phyloP scores from a whole-genome alignment of 2,329 filamentous ascomycete species.

The Neonectria faginata region DNA sequence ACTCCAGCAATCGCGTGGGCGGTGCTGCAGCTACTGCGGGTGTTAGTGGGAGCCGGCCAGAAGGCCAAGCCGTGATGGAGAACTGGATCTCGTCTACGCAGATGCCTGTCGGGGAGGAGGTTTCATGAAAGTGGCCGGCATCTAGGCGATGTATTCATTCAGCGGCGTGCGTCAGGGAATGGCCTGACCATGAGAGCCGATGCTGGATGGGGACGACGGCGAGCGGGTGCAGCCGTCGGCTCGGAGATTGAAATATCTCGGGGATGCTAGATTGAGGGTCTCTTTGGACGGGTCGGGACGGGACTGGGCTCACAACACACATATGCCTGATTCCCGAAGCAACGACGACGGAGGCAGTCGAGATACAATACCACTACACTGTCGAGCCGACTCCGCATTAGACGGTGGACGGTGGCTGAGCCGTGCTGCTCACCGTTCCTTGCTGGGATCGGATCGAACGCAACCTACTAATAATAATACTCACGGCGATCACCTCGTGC shows the following conservation, averaged over 20 bases:
- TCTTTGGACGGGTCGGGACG: not conserved
- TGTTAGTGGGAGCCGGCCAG: conserved; percentile 43
- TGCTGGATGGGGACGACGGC: conserved; percentile 4
- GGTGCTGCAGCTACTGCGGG: conserved; percentile 47
- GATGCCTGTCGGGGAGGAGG: conserved; percentile 59
- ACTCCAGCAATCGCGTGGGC: conserved; percentile 46
- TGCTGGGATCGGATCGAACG: conserved; percentile 12
- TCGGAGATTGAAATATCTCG: conserved; percentile 18
- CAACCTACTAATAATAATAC: conserved; percentile 24
- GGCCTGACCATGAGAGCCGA: conserved; percentile 15
- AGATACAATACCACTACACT: not conserved
- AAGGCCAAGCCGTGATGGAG: conserved; percentile 80
- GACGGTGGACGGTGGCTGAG: conserved; percentile 14
- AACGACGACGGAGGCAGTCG: conserved; percentile 5
- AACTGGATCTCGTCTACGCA: conserved; percentile 89
- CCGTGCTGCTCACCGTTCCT: conserved; percentile 1
- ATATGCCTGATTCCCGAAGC: conserved; percentile 16
- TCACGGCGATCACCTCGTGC: conserved; percentile 1
- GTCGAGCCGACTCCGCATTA: not conserved
- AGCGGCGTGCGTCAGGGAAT: conserved; percentile 22
- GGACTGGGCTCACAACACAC: conserved; percentile 13
- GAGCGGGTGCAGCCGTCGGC: conserved; percentile 16
- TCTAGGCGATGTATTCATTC: conserved; percentile 17
- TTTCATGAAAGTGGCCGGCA: conserved; percentile 39
- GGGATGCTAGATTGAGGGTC: not conserved